Base-by-base conservation (phyloP, 257 asterid species). In the Nicotiana otophora region DNA sequence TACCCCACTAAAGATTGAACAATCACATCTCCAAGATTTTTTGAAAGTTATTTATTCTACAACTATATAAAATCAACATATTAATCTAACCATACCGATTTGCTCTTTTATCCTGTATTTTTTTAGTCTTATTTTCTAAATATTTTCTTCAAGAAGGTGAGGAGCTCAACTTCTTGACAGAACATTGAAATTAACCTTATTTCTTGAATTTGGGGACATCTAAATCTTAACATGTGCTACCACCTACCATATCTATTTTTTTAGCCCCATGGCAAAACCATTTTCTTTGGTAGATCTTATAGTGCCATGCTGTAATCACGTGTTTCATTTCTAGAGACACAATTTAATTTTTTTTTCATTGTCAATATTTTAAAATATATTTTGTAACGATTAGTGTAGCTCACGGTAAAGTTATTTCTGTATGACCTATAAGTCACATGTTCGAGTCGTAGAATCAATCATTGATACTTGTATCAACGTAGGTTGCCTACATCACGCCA, bases 11-110 rank as follows among this genome's bases (percentile, higher is more conserved):
- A 62, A 46, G 16, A 51, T 75, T 82, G 77, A 14, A 62, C 48
- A 20, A 64, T 76, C 78, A 75, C 64, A 75, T 62, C 81, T 76
- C 3, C 28, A 65, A 77, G 69, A 23, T 64, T 64, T 83, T 23
- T 74, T 58, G 36, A 6, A 15, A 19, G 14, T 33, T 54, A 39
- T 58, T 20, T 34, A 28, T 36, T 54, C 39, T 5, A 23, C n/a
- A 4, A 81, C 12, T 72, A 46, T 12, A 46, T 72, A 23, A 42
- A 72, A 72, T 46, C 39, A 72, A 70, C 60, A 42, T 70, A 70
- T 42, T 16, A 42, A 70, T 70, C 60, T 70, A 42, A 72, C 79
- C 79, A 72, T 23, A 12, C 36, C 26, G 61, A 23, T 72, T 46
- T 72, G 8, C 23, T 46, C 15, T 3, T 46, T 42, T 20, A 23